These are phyloP conservation scores for Coemansia sp. DNA, from an alignment of 371 early-diverging fungal genomes.

Conservation along the genomic window DNA sequence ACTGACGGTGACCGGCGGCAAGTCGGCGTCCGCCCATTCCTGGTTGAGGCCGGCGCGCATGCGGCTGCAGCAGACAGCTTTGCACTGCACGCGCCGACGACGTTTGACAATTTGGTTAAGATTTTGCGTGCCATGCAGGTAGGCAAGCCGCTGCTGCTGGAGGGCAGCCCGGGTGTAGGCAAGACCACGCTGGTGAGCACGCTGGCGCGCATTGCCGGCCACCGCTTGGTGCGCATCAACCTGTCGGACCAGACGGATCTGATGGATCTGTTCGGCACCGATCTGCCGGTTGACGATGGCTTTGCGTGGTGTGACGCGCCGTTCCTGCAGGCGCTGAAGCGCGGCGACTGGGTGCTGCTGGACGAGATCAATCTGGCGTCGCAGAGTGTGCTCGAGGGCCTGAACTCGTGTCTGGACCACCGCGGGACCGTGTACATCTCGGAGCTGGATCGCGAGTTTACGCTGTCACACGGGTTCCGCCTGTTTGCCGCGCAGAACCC, in stretches of 20 bases:
- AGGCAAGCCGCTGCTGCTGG: constrained; percentile 93
- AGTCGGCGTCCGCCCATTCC: constrained; percentile 69
- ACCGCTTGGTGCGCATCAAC: constrained; percentile 94
- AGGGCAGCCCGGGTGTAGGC: constrained; percentile 98
- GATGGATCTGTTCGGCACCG: constrained; percentile 98
- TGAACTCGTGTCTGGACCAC: constrained; percentile 99
- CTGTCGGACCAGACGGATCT: constrained; percentile 99
- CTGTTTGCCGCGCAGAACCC: constrained; percentile 99
- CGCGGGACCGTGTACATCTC: constrained; percentile 94
- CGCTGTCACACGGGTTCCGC: constrained; percentile 80
- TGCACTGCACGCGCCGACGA: constrained; percentile 88
- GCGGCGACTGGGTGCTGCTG: constrained; percentile 97
- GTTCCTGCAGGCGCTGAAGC: constrained; percentile 93
- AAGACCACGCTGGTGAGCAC: constrained; percentile 95
- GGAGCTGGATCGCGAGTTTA: constrained; percentile 87
- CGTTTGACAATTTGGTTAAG: constrained; percentile 83
- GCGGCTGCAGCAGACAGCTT: constrained; percentile 61
- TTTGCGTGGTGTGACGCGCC: constrained; percentile 98
- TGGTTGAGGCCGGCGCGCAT: constrained; percentile 65
- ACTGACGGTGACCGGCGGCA: not conserved
- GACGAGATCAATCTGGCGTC: constrained; percentile 99
- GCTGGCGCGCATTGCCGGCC: constrained; percentile 81
- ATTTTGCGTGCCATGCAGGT: constrained; percentile 94
- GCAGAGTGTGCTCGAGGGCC: constrained; percentile 99
- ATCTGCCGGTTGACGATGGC: constrained; percentile 89